Evolutionary conservation across 2,329 filamentous ascomycete genomes (phyloP), one percentile per base, ranked within the genome.

Genomic region (Trichoderma atroviride): DNA sequence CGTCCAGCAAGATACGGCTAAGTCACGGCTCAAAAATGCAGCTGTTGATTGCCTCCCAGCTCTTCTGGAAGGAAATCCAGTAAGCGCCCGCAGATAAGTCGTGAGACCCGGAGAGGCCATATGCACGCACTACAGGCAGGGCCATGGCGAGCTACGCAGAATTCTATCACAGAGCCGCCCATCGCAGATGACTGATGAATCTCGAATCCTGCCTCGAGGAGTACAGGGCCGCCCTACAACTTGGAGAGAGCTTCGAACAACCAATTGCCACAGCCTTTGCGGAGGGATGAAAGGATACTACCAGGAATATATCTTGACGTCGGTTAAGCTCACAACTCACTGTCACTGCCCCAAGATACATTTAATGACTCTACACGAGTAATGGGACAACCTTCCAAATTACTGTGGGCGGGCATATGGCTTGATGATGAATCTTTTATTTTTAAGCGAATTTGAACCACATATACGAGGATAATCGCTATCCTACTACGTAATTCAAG

Each of bases 1-100:
- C 47, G 63, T 24, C 69, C 69, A 13, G 63, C 69, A 50, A 61
- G 56, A 22, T 70, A 68, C 56, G 27, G 40, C 40, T 70, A 62
- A 68, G n/a, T 31, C 33, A 11, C 19, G 31, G 24, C 40, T n/a
- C 33, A 22, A 6, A 22, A 19, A 14, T 22, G 13, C 13, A 31
- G 50, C n/a, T 35, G 9, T 56, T 2, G 33, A 64, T 24, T 31
- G 47, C 6, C 40, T 50, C 29, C 27, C 16, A 24, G 40, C 40
- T 27, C 31, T 53, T 24, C 27, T 9, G 7, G 4, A 16, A 14
- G n/a, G 43, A 52, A 22, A 24, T 37, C 1, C 2, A 19, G 19
- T 22, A 9, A 27, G 9, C 29, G 50, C 47, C 40, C 6, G 52
- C 24, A 14, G 29, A 6, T n/a, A 14, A 13, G 13, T 13, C 35